Base-by-base conservation (phyloP, 1,284 basidiomycete species). In the Cutaneotrichosporon cavernicola region DNA sequence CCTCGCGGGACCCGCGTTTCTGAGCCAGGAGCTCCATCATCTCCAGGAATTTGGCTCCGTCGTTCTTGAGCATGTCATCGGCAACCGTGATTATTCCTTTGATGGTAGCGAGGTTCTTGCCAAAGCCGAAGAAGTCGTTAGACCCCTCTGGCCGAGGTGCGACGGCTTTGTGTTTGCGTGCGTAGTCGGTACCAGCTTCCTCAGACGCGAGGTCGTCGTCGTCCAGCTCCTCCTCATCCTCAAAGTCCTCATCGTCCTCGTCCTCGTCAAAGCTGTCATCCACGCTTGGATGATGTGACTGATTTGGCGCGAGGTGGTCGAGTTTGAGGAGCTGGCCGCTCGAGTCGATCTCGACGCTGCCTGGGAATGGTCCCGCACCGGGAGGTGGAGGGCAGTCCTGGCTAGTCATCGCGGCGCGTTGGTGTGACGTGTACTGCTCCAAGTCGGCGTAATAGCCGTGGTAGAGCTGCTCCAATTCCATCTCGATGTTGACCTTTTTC, bases 11-110 rank as follows among this genome's bases (percentile, higher is more conserved):
- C 85, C 95, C 91, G 51, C 94, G 87, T 65, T 92, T 88, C 77
- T 98, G 94, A 0, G 96, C 95, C 40, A 99, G 86, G 81, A 97
- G 93, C 81, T 99, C 96, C 96, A 99, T 99, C 96, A 99, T 99
- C 83, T 99, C 95, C 73, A 99, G 83, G 84, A 99, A 98, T 83
- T 97, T 98, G 74, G 94, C 92, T 4, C 94, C 96, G 75, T 99
- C 95, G 76, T 98, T 98, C 84, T 97, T 97, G 72, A 98, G 85
- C 59, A 99, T 86, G 83, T 99, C 96, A 76, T 99, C 96, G 58
- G 96, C 96, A 58, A 99, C 96, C n/a, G 97, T 98, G 63, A 99
- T 85, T 75, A 99, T 97, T 76, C 95, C 91, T 76, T 92, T 90
- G 72, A 92, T 90, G 60, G 91, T 90, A 51, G 91, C 90, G 38